Evolutionary conservation across 2,329 filamentous ascomycete genomes (phyloP), one percentile per base, ranked within the genome.

Genomic region (Xylaria arbuscula): DNA sequence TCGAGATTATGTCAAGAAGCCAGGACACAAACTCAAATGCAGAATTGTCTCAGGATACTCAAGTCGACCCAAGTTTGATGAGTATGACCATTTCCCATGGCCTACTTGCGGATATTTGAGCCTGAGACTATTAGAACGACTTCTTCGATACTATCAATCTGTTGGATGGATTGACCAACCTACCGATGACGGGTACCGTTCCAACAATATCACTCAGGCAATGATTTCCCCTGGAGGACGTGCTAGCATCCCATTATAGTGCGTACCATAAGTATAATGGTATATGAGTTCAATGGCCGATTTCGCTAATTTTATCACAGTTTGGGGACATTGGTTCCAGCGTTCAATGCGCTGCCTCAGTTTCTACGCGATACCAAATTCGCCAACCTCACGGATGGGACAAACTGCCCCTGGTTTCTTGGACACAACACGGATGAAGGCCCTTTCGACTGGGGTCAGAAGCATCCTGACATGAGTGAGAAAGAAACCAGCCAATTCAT

Each of bases 111-210:
- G 38, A n/a, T 5, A 60, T 47, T 9, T 13, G n/a, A 1, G 8
- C 19, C 28, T 59, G 53, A 45, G 54, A 2, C 3, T 47, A 5
- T 36, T 47, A 73, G 72, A 70, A 22, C 54, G 71, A 7, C 62
- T 73, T 13, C 51, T 73, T 8, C 68, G 73, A 10, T 73, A 73
- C 36, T 74, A 73, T 50, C 72, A 75, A 15, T 66, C 72, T 0
- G 62, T 67, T 32, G 70, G 68, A 1, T 72, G 73, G 63, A 32
- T 75, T 8, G 68, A 63, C 9, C 71, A 74, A 47, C 67, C 42
- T 0, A n/a, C 34, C 1, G 55, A 72, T 38, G 71, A 72, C 24
- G 17, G 10, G 0, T 75, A 74, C 36, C 28, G 40, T 0, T 47
- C 68, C 22, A 74, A 68, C 19, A 71, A 73, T 45, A 55, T 73